Conservation (phyloP, 2,329 filamentous ascomycete genomes). For the Curvularia lunata region DNA sequence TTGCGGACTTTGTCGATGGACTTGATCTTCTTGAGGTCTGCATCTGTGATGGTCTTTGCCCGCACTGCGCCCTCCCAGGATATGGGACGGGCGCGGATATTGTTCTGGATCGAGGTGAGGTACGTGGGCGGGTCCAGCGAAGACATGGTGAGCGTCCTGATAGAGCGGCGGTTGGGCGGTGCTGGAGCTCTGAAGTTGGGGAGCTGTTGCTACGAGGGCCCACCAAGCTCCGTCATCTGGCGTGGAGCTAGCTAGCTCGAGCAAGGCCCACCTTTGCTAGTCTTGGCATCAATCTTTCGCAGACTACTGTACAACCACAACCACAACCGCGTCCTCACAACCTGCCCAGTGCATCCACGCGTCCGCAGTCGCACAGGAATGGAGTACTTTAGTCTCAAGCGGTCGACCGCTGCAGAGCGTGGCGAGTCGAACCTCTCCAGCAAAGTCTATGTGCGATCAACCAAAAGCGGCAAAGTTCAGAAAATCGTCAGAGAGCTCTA, state of each 20-base stretch:
- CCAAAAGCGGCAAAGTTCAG: slow-evolving; percentile 94
- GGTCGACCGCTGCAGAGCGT: slow-evolving; percentile 60
- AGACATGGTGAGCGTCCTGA: slow-evolving; percentile 68
- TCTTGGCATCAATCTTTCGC: slow-evolving; percentile 42
- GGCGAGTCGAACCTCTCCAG: slow-evolving; percentile 80
- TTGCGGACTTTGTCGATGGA: slow-evolving; percentile 95
- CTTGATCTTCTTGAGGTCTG: slow-evolving; percentile 93
- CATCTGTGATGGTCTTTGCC: slow-evolving; percentile 90
- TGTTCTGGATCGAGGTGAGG: slow-evolving; percentile 87
- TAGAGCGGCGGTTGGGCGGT: slow-evolving; percentile 5
- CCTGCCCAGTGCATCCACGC: slow-evolving; percentile 5
- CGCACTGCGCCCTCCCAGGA: slow-evolving; percentile 97
- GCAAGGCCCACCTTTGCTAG: slow-evolving; percentile 22
- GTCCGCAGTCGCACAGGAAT: slow-evolving; percentile 22
- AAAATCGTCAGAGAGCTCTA: slow-evolving; percentile 98
- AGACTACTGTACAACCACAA: slow-evolving; percentile 18
- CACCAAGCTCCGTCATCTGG: slow-evolving; percentile 45
- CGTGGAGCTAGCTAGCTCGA: slow-evolving; percentile 27
- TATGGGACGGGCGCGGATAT: slow-evolving; percentile 93
- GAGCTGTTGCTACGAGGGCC: slow-evolving; percentile 39
- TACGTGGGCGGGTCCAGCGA: slow-evolving; percentile 85
- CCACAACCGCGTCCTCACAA: slow-evolving; percentile 16
- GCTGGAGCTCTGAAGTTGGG: slow-evolving; percentile 9
- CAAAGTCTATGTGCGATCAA: slow-evolving; percentile 95
- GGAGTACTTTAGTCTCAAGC: slow-evolving; percentile 62